Conservation (phyloP, 139 green algal species). For the Micractinium conductrix region DNA sequence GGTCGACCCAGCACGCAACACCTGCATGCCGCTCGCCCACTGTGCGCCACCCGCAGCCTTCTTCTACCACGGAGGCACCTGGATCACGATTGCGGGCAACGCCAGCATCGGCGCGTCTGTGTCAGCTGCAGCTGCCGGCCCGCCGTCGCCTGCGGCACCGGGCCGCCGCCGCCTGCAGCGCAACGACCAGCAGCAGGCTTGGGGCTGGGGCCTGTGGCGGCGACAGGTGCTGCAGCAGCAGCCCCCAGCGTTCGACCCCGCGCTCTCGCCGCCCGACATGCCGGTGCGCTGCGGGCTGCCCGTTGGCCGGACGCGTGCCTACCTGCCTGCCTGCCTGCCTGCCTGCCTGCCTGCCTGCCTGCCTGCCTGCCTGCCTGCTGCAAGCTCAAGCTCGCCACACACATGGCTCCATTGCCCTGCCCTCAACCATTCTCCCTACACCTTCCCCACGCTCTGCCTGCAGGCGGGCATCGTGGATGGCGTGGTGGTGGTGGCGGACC, state of each 20-base stretch:
- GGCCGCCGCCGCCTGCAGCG: not conserved
- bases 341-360: not conserved
- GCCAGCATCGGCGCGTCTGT: not conserved
- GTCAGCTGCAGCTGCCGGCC: not conserved
- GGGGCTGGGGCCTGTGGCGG: not conserved
- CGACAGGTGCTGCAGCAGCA: not conserved
- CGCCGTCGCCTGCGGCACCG: no score
- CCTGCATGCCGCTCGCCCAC: no score
- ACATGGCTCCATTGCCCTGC: not conserved
- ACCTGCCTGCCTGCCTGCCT: no score
- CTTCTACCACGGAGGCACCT: not conserved
- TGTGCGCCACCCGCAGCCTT: not conserved
- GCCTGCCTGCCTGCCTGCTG: not conserved
- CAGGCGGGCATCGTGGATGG: constrained; percentile 13
- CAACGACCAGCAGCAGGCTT: no score
- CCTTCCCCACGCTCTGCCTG: not conserved
- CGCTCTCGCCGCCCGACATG: not conserved
- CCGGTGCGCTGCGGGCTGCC: not conserved
- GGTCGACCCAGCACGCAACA: no score
- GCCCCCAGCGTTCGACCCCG: not conserved
- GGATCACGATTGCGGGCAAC: not conserved
- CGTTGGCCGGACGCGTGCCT: not conserved
- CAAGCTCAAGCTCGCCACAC: not conserved
- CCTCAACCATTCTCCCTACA: not conserved
- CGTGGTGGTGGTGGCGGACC: not conserved